These are phyloP conservation scores for Licmophora abbreviata DNA, from an alignment of 108 stramenopile species.

Conservation along the genomic window DNA sequence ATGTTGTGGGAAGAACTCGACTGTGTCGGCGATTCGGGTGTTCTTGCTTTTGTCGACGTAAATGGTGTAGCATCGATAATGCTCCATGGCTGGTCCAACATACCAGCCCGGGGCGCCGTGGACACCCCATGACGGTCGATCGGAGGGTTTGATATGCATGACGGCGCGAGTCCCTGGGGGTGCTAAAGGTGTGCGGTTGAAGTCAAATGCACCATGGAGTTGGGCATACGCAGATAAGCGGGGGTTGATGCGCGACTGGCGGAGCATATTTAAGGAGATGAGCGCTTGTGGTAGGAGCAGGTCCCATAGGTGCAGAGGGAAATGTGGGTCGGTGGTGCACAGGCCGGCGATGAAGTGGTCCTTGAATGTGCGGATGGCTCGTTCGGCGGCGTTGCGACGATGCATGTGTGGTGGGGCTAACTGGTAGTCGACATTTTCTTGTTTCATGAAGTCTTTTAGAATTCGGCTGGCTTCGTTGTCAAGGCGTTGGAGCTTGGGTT, in stretches of 20 bases:
- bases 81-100: constrained; percentile 30
- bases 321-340: constrained; percentile 7
- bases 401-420: constrained; percentile 5
- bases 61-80: constrained; percentile 29
- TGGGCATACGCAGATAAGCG: constrained; percentile 23
- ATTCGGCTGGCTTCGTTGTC: constrained; percentile 16
- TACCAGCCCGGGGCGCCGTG: constrained; percentile 35
- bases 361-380: constrained; percentile 15
- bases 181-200: constrained; percentile 33
- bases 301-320: constrained; percentile 15
- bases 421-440: constrained; percentile 11
- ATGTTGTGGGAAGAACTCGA: constrained; percentile 25
- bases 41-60: constrained; percentile 14
- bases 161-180: constrained; percentile 29
- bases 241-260: constrained; percentile 23
- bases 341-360: constrained; percentile 11
- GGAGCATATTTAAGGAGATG: constrained; percentile 30
- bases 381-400: constrained; percentile 5
- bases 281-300: constrained; percentile 18
- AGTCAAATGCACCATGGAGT: constrained; percentile 23
- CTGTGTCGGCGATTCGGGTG: constrained; percentile 19
- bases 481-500: constrained; percentile 4
- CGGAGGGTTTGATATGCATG: constrained; percentile 14
- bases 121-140: constrained; percentile 13
- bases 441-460: constrained; percentile 2